Evolutionary conservation across 768 basidiomycete species (phyloP).

Genomic region (Amanita rubescens): DNA sequence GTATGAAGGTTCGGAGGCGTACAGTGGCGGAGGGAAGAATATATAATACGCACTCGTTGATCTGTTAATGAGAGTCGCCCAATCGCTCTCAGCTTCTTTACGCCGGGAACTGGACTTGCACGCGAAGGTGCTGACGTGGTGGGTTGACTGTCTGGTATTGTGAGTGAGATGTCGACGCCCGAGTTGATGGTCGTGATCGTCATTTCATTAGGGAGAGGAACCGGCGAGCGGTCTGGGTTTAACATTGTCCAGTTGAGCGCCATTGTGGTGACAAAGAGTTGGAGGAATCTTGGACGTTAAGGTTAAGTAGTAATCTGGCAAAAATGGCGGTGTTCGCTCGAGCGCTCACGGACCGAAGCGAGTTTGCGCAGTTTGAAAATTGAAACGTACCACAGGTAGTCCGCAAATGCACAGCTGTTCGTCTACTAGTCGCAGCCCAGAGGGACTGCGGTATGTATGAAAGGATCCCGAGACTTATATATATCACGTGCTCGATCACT

Average conservation of each 20-base stretch:
- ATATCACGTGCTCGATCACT: not conserved
- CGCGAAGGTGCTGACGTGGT: not conserved
- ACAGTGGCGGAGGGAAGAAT: not conserved
- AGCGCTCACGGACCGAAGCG: too few relatives aligned
- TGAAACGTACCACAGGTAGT: too few relatives aligned
- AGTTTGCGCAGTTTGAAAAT: too few relatives aligned
- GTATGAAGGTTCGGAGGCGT: constrained; percentile 2
- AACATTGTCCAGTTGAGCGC: constrained; percentile 78
- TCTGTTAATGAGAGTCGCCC: constrained; percentile 65
- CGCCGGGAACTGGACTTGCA: constrained; percentile 47
- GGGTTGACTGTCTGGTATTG: constrained; percentile 43
- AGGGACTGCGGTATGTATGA: too few relatives aligned
- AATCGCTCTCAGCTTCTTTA: constrained; percentile 47
- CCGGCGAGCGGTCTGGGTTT: constrained; percentile 44
- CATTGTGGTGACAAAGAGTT: constrained; percentile 32
- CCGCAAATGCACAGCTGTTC: too few relatives aligned
- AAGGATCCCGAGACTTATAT: not conserved
- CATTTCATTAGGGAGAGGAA: constrained; percentile 59
- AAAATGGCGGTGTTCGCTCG: not conserved
- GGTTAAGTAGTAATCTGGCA: not conserved
- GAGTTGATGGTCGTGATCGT: constrained; percentile 47
- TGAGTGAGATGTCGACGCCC: constrained; percentile 51
- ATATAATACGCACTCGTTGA: constrained; percentile 47
- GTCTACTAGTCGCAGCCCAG: too few relatives aligned
- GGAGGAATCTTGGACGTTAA: not conserved